Evolutionary conservation across 345 rosid species (phyloP).

Genomic region (Syzygium aromaticum): DNA sequence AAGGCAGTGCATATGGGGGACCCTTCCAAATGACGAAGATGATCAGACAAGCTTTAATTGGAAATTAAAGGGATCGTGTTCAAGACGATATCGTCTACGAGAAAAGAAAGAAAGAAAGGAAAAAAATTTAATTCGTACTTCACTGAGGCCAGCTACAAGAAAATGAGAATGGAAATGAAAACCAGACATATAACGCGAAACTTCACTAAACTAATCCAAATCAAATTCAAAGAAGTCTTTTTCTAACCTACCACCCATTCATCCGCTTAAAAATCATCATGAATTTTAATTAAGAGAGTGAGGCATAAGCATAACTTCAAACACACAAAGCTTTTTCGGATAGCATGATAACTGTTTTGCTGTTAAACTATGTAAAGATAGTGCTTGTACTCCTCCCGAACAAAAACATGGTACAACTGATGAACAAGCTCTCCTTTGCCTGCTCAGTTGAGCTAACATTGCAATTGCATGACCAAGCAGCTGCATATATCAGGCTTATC

Average conservation of each 20-base stretch:
- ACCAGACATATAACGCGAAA: not conserved
- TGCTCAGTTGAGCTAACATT: not conserved
- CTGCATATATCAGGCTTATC: not conserved
- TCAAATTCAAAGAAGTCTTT: not conserved
- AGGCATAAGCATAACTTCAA: not conserved
- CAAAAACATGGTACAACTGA: not conserved
- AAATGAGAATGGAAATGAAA: not conserved
- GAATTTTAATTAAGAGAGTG: not conserved
- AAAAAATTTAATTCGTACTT: not conserved
- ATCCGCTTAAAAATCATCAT: not conserved
- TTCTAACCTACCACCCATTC: not conserved
- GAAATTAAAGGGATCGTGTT: not conserved
- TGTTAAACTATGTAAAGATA: not conserved
- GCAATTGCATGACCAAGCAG: not conserved
- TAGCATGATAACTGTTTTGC: not conserved
- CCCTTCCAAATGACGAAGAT: not conserved
- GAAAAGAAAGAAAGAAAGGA: not conserved
- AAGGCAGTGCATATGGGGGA: not conserved
- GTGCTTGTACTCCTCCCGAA: not conserved
- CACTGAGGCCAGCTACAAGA: not conserved
- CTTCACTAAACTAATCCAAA: not conserved
- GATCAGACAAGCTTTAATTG: not conserved
- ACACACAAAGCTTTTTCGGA: not conserved
- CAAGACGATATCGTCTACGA: not conserved
- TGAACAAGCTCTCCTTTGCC: not conserved